These are phyloP conservation scores for Trypanosoma rangeli DNA, from an alignment of 208 protist species.

Conservation along the genomic window DNA sequence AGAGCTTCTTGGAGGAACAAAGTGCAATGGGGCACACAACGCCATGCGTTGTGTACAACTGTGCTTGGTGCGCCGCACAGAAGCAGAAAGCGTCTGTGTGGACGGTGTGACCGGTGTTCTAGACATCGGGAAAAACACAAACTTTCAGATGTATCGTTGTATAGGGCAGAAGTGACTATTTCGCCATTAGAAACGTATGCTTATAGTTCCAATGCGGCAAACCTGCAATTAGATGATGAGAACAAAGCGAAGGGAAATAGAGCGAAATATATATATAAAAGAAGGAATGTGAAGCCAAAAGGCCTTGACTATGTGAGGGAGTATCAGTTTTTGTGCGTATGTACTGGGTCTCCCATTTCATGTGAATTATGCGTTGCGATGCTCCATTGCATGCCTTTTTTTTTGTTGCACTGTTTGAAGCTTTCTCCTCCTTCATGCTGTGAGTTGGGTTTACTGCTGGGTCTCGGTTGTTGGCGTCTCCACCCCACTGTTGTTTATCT, in stretches of 20 bases:
- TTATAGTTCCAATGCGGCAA: too few species aligned
- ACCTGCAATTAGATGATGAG: not conserved
- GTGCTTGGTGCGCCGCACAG: slow-evolving; percentile 68
- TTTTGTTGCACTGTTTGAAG: not conserved
- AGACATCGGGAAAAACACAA: not conserved
- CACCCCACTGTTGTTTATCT: not conserved
- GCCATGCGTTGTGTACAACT: slow-evolving; percentile 68
- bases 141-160: not conserved
- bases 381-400: slow-evolving; percentile 2
- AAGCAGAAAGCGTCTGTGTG: slow-evolving; percentile 11
- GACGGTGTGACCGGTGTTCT: not conserved
- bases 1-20: slow-evolving; percentile 10
- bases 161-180: not conserved
- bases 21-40: slow-evolving; percentile 43
- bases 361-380: not conserved
- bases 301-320: not conserved
- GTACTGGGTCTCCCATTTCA: not conserved
- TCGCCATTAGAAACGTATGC: not conserved
- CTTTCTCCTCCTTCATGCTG: not conserved
- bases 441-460: not conserved
- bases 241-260: not conserved
- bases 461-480: not conserved
- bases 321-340: not conserved
- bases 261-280: slow-evolving; percentile 3
- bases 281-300: slow-evolving; percentile 1